Percentiles rank a stretch among this genome's conserved stretches.
These are phyloP conservation scores for Oryza australiensis DNA, from an alignment of 176 grass and related monocot species.

Conservation along the genomic window DNA sequence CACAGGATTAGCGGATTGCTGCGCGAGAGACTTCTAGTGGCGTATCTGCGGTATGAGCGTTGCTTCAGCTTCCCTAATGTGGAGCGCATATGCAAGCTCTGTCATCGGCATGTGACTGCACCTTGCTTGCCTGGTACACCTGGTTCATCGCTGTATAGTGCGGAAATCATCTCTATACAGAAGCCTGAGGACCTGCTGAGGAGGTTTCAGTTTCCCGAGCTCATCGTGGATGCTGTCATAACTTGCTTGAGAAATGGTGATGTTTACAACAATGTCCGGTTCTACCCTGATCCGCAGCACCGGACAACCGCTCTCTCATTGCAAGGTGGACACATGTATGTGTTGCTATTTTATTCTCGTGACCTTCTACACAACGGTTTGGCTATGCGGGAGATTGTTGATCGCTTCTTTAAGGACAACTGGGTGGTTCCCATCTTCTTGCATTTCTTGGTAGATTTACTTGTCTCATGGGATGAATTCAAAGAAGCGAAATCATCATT, in stretches of 20 bases:
- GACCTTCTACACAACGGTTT: slow-evolving; percentile 49
- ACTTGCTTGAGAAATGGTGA: slow-evolving; percentile 56
- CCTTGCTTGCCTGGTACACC: neutral
- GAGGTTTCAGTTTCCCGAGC: slow-evolving; percentile 66
- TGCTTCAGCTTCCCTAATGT: slow-evolving; percentile 56
- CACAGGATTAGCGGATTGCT: slow-evolving; percentile 54
- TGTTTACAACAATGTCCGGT: slow-evolving; percentile 47
- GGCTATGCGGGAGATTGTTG: slow-evolving; percentile 68
- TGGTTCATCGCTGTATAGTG: slow-evolving; percentile 6
- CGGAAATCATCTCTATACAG: slow-evolving; percentile 45
- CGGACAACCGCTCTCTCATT: slow-evolving; percentile 58
- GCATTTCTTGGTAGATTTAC: slow-evolving; percentile 66
- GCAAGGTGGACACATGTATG: slow-evolving; percentile 54
- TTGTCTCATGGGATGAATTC: slow-evolving; percentile 70
- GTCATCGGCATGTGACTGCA: slow-evolving; percentile 39
- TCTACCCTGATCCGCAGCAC: slow-evolving; percentile 71
- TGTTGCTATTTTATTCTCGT: slow-evolving; percentile 66
- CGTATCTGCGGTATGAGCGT: slow-evolving; percentile 45
- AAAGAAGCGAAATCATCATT: slow-evolving; percentile 69
- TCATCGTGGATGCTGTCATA: slow-evolving; percentile 55
- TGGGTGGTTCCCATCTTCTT: slow-evolving; percentile 73
- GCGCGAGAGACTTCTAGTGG: slow-evolving; percentile 68
- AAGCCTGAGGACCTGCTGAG: slow-evolving; percentile 61
- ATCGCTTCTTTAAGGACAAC: slow-evolving; percentile 70
- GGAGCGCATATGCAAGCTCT: slow-evolving; percentile 56